Conservation (phyloP, 2,329 filamentous ascomycete species). For the Penicillium capsulatum region DNA sequence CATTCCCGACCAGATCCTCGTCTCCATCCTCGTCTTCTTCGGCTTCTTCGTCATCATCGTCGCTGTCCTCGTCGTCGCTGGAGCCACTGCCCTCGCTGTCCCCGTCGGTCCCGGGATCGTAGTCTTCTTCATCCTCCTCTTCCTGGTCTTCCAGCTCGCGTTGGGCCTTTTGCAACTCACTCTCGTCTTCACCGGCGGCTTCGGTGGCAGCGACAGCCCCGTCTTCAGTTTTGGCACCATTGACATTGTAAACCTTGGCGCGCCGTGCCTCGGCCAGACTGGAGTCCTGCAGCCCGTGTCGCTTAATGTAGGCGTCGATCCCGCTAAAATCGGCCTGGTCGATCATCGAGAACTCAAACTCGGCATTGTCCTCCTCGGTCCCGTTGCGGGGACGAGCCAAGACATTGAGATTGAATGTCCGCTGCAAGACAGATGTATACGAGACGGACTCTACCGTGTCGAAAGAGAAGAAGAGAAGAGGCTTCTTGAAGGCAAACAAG, state of each 20-base stretch:
- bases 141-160: slow-evolving; percentile 50
- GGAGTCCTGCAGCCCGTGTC: slow-evolving; percentile 59
- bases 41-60: slow-evolving; percentile 25
- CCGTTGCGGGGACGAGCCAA: slow-evolving; percentile 36
- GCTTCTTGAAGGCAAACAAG: slow-evolving; percentile 63
- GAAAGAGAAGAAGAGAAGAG: slow-evolving; percentile 59
- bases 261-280: slow-evolving; percentile 58
- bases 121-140: slow-evolving; percentile 48
- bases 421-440: slow-evolving; percentile 61
- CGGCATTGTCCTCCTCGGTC: slow-evolving; percentile 45
- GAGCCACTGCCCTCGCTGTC: slow-evolving; percentile 47
- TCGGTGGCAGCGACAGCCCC: slow-evolving; percentile 22
- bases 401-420: slow-evolving; percentile 63
- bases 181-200: slow-evolving; percentile 51
- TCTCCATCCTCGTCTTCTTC: slow-evolving; percentile 29
- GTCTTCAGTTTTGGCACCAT: slow-evolving; percentile 35
- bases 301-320: slow-evolving; percentile 60
- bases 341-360: slow-evolving; percentile 62
- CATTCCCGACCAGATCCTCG: slow-evolving; percentile 38
- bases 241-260: slow-evolving; percentile 57
- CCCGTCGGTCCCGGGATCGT: slow-evolving; percentile 48
- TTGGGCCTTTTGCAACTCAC: slow-evolving; percentile 56
- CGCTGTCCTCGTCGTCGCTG: slow-evolving; percentile 42
- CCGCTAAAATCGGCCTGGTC: slow-evolving; percentile 60
- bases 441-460: slow-evolving; percentile 56